A percentile compares a stretch with the other conserved stretches of the same genome.
Conservation (phyloP, 345 rosid genomes). For the Psidium friedrichsthalianum region DNA sequence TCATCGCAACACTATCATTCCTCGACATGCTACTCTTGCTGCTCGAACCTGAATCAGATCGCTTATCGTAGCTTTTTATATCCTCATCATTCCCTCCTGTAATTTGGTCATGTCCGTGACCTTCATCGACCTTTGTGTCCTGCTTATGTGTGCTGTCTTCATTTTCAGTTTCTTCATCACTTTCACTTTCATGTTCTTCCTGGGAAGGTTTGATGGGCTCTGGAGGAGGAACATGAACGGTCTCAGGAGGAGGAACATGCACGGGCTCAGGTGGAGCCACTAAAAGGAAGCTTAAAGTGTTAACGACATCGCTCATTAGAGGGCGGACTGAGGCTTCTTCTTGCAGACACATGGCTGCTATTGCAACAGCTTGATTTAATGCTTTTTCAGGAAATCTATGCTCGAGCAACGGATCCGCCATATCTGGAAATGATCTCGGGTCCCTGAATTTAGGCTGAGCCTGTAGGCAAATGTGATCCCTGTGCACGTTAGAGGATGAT, state of each 20-base stretch:
- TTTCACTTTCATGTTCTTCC: background rate
- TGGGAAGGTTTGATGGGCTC: background rate
- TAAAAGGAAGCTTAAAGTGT: slow-evolving; percentile 10
- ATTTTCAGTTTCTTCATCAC: background rate
- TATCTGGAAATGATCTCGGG: slow-evolving; percentile 8
- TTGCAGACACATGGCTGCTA: slow-evolving; percentile 17
- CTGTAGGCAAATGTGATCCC: background rate
- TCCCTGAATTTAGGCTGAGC: slow-evolving; percentile 18
- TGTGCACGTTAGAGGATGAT: background rate
- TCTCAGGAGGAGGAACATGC: background rate
- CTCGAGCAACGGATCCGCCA: slow-evolving; percentile 15
- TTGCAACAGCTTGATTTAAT: slow-evolving; percentile 18
- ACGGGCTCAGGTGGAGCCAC: background rate
- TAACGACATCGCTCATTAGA: slow-evolving; percentile 5
- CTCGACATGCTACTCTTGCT: background rate
- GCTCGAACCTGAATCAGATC: background rate
- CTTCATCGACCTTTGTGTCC: background rate
- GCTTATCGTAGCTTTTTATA: background rate
- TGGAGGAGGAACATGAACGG: background rate
- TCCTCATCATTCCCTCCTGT: background rate
- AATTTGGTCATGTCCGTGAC: background rate
- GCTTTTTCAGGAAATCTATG: slow-evolving; percentile 11
- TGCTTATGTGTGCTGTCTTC: background rate
- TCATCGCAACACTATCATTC: background rate
- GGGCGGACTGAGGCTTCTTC: slow-evolving; percentile 14